These are phyloP conservation scores for Polychytrium aggregatum DNA, from an alignment of 192 early-diverging fungal species.

Conservation along the genomic window DNA sequence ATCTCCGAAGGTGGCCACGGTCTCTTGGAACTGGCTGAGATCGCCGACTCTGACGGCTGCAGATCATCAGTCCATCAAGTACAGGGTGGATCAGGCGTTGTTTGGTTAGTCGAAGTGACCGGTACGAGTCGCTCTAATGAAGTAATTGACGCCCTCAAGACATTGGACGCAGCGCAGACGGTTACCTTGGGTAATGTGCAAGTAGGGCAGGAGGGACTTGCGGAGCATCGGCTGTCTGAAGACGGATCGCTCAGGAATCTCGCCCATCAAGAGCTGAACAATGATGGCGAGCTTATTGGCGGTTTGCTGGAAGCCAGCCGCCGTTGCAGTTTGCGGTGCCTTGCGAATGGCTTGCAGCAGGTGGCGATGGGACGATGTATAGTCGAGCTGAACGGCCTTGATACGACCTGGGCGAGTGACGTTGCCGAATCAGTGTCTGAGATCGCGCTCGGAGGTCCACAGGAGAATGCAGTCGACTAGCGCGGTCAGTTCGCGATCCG, in stretches of 20 bases:
- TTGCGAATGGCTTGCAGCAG: constrained; percentile 92
- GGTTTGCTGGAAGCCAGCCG: constrained; percentile 92
- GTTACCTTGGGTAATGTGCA: constrained; percentile 81
- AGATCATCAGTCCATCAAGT: no score
- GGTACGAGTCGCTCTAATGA: no score
- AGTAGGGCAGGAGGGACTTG: constrained; percentile 81
- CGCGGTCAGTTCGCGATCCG: no score
- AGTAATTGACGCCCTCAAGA: no score
- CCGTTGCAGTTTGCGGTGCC: constrained; percentile 67
- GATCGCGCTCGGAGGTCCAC: no score
- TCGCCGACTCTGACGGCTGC: constrained; percentile 92
- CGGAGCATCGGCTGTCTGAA: constrained; percentile 80
- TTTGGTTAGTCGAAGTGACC: no score
- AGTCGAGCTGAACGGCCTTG: constrained; percentile 96
- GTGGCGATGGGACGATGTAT: constrained; percentile 79
- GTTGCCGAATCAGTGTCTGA: no score
- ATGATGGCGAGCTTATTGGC: constrained; percentile 92
- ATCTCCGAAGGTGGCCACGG: constrained; percentile 56
- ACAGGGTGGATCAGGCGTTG: no score
- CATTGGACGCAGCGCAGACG: no score
- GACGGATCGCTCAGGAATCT: constrained; percentile 89
- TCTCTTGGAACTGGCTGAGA: constrained; percentile 84
- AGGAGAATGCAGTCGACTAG: no score
- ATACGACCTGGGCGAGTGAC: constrained; percentile 50
- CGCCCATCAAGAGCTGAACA: constrained; percentile 96